Base-by-base conservation (phyloP, 179 eudicot species). In the Sideroxylon spinosum region DNA sequence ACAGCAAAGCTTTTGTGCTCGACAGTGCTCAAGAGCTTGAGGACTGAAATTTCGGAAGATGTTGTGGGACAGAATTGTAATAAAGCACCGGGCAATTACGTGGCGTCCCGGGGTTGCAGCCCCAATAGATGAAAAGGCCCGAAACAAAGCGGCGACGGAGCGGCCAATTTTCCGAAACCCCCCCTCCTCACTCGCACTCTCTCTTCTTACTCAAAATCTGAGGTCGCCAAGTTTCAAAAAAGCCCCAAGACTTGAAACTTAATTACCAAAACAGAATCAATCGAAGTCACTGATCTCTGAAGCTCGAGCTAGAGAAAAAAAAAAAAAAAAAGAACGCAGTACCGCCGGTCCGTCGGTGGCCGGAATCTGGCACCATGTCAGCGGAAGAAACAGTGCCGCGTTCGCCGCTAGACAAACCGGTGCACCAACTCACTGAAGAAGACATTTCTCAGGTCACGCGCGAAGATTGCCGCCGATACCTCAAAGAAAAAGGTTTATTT, bases 381-480 rank as follows among this genome's bases (percentile, higher is more conserved):
- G 79, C 85, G 89, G 87, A 67, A 62, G 86, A 80, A 68, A 55
- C 86, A 32, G 76, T 82, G 66, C 78, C 78, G 23, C 85, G 84
- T 80, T 87, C 92, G 16, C 82, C 85, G 32, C 88, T 95, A 0
- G 91, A 93, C 63, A 95, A 93, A 75, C 98, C 98, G 20, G 83
- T 95, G 61, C 87, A 87, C 77, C 84, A 73, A 28, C 92, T 95
- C 62, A 95, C 98, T 4, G 98, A 95, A 82, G 98, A 93, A 68
- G 98, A 95, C 92, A 88, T 95, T 84, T 91, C 97, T 74, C 98
- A 95, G 85, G 88, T 95, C 79, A 95, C 98, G 50, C 98, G 98
- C 74, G 98, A 93, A 87, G 98, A 95, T 70, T 95, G 98, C 85
- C 98, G 98, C 81, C 91, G 93, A 22, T 95, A 80, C 88, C 98